Base-by-base conservation (phyloP, 116 monocot species). In the Iris pallida region DNA sequence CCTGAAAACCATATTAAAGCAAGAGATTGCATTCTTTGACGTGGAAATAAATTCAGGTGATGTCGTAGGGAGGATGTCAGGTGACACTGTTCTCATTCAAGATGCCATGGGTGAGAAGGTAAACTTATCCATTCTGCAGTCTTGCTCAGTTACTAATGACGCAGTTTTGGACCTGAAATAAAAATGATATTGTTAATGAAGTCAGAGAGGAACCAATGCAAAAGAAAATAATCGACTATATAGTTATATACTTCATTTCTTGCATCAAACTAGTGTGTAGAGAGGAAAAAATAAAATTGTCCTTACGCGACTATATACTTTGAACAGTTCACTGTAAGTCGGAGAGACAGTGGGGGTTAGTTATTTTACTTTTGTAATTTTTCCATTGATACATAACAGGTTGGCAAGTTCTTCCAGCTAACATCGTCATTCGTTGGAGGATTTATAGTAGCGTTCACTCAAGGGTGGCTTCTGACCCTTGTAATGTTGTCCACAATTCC, bases 101-200 rank as follows among this genome's bases (percentile, higher is more conserved):
- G 92, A 88, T 72, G 92, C 92, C 53, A 85, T 92, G 78, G 92
- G 92, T 49, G 92, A 92, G 65, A 92, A 92, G 76, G 92, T 88
- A 57, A 2, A 47, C 6, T 17, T 44, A 4, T 72, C 71, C 48
- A 68, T 68, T 40, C 13, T 51, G 43, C 4, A 5, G 68, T 19
- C 11, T 56, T 41, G 14, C 56, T 77, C 42, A 61, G 45, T n/a
- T 5, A 56, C 15, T 15, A 40, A 60, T 19, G 41, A 60, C 20
- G 42, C 18, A 41, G 0, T 41, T 60, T 30, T 30, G 30, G 30
- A 30, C 30, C 30, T 30, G 30, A 30, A 30, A 30, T 30, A 30
- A 30, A 30, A 30, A 30, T 30, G 30, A 30, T 30, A 30, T 30
- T 30, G 3, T 30, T 30, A 30, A 30, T 30, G 30, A 30, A 30